Evolutionary conservation across 163 green algal genomes (phyloP).

Genomic region (Chlorella variabilis): DNA sequence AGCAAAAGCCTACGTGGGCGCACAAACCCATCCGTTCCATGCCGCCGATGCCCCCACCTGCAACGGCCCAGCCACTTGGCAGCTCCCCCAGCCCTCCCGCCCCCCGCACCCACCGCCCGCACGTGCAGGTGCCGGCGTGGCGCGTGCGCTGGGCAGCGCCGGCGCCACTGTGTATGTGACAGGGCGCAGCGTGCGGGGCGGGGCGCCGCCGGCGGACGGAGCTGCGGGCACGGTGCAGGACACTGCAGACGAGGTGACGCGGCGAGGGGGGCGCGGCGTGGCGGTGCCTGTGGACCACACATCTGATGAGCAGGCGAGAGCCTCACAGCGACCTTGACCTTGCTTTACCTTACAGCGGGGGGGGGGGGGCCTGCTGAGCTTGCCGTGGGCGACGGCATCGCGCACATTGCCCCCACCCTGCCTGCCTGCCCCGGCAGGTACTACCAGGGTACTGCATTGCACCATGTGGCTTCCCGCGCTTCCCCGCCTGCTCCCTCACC

Average conservation of each 20-base stretch:
- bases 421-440: not conserved
- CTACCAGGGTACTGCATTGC: not conserved
- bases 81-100: too few species aligned
- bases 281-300: constrained; percentile 3
- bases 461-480: not conserved
- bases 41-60: too few species aligned
- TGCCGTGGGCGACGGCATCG: too few species aligned
- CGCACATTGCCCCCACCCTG: too few species aligned
- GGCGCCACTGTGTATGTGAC: constrained; percentile 24
- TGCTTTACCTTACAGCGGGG: too few species aligned
- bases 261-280: not conserved
- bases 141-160: not conserved
- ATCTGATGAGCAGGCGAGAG: constrained; percentile 1
- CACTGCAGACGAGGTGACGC: constrained; percentile 13
- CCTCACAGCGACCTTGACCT: too few species aligned
- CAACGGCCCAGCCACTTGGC: not conserved
- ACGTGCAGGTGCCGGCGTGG: constrained; percentile 12
- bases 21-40: not conserved
- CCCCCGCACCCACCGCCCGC: not conserved
- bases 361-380: too few species aligned
- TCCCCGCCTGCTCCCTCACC: not conserved
- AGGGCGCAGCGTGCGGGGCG: not conserved
- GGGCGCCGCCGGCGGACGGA: not conserved
- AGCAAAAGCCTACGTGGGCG: too few species aligned
- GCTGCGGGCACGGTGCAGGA: not conserved